phyloP scores from a whole-genome alignment of 495 filamentous ascomycete species.

The Bryoglossum gracile region DNA sequence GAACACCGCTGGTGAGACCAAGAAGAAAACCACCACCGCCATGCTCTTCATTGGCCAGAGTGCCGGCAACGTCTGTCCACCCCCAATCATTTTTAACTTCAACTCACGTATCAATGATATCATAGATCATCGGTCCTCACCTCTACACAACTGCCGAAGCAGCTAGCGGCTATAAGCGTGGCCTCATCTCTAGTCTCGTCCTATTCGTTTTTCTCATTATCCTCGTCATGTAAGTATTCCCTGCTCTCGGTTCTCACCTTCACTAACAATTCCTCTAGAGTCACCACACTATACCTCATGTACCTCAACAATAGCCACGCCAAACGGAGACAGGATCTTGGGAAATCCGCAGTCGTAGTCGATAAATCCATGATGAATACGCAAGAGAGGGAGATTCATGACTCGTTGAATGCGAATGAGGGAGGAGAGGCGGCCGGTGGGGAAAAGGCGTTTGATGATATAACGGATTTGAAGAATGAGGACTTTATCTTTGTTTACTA shows the following conservation, averaged over 20 bases:
- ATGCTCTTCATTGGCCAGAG: conserved; percentile 52
- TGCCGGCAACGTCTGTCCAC: conserved; percentile 46
- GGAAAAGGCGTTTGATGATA: conserved; percentile 39
- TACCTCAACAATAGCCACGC: conserved; percentile 48
- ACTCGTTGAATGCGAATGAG: conserved; percentile 20
- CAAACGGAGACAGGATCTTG: conserved; percentile 37
- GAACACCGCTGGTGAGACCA: conserved; percentile 59
- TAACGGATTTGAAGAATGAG: conserved; percentile 40
- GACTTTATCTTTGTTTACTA: conserved; percentile 44
- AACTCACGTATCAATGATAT: neutral
- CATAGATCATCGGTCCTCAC: conserved; percentile 20
- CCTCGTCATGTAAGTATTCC: conserved; percentile 30
- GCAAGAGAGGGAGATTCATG: conserved; percentile 4
- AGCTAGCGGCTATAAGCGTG: conserved; percentile 46
- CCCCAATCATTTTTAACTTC: conserved; percentile 37
- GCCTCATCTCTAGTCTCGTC: conserved; percentile 42
- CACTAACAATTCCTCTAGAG: neutral
- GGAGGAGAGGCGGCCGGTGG: neutral
- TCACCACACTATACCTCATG: conserved; percentile 38
- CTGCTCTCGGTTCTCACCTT: neutral
- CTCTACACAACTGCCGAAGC: conserved; percentile 41
- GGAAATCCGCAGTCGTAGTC: conserved; percentile 35
- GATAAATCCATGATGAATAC: conserved; percentile 23
- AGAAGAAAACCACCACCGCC: conserved; percentile 52
- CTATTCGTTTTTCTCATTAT: conserved; percentile 48